phyloP scores from a whole-genome alignment of 441 rosid genomes.

The Hura crepitans region DNA sequence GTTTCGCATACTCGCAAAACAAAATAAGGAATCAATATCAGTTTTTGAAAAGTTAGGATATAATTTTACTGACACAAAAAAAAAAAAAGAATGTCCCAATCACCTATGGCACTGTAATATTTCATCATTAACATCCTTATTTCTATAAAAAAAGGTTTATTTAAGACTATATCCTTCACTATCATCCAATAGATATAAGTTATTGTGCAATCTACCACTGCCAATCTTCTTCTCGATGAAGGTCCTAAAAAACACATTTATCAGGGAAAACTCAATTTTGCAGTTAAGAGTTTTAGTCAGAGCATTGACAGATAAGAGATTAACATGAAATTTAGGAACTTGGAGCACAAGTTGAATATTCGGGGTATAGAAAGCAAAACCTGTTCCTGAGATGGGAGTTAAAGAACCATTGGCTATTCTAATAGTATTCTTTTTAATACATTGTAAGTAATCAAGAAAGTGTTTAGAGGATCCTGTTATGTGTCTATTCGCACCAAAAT shows the following conservation, averaged over 20 bases:
- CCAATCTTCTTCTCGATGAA: not conserved
- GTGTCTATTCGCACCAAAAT: not conserved
- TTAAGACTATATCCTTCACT: not conserved
- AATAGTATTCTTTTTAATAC: not conserved
- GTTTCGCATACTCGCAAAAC: not conserved
- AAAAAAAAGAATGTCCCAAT: not conserved
- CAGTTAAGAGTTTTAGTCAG: too few relatives aligned
- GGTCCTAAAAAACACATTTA: not conserved
- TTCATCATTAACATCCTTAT: not conserved
- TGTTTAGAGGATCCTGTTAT: not conserved
- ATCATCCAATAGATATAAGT: not conserved
- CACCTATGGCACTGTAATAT: too few relatives aligned
- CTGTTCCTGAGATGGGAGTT: too few relatives aligned
- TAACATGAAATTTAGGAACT: not conserved
- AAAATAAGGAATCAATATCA: not conserved
- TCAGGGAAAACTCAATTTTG: not conserved
- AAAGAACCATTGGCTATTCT: not conserved
- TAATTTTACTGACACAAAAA: not conserved
- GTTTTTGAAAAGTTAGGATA: not conserved
- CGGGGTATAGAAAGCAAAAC: not conserved
- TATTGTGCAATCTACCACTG: not conserved
- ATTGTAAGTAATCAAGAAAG: not conserved
- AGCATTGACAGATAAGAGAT: not conserved
- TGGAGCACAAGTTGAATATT: not conserved
- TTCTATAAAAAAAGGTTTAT: not conserved